A percentile compares a stretch with the other conserved stretches of the same genome.
Evolutionary conservation across 805 yeast species (phyloP).

Genomic region (Phaffomyces antillensis): DNA sequence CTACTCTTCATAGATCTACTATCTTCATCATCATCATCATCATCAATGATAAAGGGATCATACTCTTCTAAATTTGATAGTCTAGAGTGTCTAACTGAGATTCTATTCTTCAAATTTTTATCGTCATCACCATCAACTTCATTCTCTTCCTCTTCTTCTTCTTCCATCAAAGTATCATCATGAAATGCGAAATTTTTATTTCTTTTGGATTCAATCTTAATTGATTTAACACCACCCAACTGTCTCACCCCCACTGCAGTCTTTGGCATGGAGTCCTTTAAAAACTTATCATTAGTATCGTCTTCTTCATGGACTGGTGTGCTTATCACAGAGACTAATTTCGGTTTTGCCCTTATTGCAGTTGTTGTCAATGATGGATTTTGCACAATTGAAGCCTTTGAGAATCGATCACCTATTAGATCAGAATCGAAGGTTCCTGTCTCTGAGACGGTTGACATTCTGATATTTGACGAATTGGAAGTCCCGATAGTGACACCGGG

Average conservation of each 20-base stretch:
- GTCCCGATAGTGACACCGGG: conserved; percentile 78
- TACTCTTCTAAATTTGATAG: conserved; percentile 9
- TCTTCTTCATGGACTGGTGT: background rate
- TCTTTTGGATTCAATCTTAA: conserved; percentile 10
- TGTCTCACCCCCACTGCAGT: conserved; percentile 21
- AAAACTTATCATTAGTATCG: conserved; percentile 3
- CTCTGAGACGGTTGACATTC: conserved; percentile 24
- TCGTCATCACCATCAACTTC: no score
- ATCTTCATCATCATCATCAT: conserved; percentile 8
- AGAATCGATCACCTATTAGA: conserved; percentile 28
- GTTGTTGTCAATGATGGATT: conserved; percentile 44
- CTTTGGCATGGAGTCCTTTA: conserved; percentile 14
- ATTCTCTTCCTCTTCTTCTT: conserved; percentile 15
- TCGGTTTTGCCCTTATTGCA: conserved; percentile 71
- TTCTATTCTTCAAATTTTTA: conserved; percentile 6
- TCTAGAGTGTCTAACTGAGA: background rate
- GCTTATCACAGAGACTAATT: conserved; percentile 49
- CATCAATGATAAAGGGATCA: conserved; percentile 24
- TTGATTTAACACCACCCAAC: conserved; percentile 20
- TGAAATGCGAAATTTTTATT: conserved; percentile 8
- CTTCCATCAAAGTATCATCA: conserved; percentile 13
- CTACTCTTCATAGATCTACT: background rate
- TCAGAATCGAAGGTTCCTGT: conserved; percentile 15
- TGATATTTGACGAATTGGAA: conserved; percentile 17
- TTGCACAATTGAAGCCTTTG: conserved; percentile 37